Percentiles rank a stretch among this genome's conserved stretches.
phyloP scores from a whole-genome alignment of 2,329 filamentous ascomycete species.

The Neopestalotiopsis rosae region DNA sequence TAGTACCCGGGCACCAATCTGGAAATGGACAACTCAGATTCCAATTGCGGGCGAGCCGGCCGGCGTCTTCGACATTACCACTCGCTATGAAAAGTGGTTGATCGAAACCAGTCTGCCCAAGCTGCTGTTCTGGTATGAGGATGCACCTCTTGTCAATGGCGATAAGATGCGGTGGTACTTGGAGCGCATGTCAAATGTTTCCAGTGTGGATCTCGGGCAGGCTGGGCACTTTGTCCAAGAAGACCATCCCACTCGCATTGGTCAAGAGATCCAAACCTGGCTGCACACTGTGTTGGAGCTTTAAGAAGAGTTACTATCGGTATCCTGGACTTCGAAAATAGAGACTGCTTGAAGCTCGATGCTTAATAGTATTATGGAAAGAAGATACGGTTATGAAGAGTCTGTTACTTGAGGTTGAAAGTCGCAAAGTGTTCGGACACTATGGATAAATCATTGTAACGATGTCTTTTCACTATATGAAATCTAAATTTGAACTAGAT shows the following conservation, averaged over 20 bases:
- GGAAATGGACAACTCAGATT: neutral
- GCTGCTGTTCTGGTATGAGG: neutral
- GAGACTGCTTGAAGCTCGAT: too few relatives aligned
- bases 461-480: too few relatives aligned
- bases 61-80: neutral
- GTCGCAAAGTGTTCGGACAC: too few relatives aligned
- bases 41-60: neutral
- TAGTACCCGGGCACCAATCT: neutral
- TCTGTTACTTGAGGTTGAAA: too few relatives aligned
- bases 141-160: neutral
- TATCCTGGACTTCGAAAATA: too few relatives aligned
- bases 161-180: neutral
- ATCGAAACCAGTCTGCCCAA: neutral
- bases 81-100: neutral
- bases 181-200: neutral
- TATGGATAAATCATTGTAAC: too few relatives aligned
- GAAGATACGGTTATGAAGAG: too few relatives aligned
- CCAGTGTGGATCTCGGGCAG: neutral
- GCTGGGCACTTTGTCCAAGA: neutral
- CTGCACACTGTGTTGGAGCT: neutral
- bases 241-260: neutral
- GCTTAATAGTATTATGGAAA: too few relatives aligned
- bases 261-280: neutral
- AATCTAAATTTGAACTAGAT: too few relatives aligned
- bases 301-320: too few relatives aligned